Evolutionary conservation across 306 rosid species (phyloP).

Genomic region (Dalbergia oliveri): DNA sequence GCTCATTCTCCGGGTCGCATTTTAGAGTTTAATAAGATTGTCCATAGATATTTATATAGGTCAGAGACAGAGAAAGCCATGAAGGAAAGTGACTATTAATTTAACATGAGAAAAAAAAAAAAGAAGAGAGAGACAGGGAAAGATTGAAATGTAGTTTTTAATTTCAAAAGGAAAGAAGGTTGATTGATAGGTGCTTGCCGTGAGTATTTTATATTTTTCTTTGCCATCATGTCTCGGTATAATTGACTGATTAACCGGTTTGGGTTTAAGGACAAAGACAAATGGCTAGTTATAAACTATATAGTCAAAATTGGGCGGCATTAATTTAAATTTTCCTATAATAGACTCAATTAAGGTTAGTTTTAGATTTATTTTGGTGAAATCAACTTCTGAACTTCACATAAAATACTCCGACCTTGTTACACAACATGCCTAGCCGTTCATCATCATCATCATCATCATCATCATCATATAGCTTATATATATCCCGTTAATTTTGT

Average conservation of each 20-base stretch:
- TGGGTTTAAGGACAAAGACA: constrained; percentile 2
- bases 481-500: background rate
- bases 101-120: background rate
- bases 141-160: background rate
- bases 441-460: too few species aligned
- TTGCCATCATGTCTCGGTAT: background rate
- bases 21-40: constrained; percentile 37
- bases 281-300: background rate
- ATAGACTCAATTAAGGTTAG: background rate
- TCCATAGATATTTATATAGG: background rate
- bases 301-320: constrained; percentile 22
- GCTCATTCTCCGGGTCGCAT: constrained; percentile 44
- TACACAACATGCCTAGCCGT: background rate
- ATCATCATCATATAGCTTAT: background rate
- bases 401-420: background rate
- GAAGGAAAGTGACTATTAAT: constrained; percentile 25
- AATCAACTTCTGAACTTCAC: background rate
- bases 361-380: background rate
- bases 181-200: background rate
- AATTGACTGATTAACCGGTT: constrained; percentile 13
- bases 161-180: background rate
- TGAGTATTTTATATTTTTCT: constrained; percentile 6
- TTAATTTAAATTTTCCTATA: background rate
- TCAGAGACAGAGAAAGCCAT: constrained; percentile 33
- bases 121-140: background rate